Conservation (phyloP, 768 basidiomycete genomes). For the Polyporus arcularius region DNA sequence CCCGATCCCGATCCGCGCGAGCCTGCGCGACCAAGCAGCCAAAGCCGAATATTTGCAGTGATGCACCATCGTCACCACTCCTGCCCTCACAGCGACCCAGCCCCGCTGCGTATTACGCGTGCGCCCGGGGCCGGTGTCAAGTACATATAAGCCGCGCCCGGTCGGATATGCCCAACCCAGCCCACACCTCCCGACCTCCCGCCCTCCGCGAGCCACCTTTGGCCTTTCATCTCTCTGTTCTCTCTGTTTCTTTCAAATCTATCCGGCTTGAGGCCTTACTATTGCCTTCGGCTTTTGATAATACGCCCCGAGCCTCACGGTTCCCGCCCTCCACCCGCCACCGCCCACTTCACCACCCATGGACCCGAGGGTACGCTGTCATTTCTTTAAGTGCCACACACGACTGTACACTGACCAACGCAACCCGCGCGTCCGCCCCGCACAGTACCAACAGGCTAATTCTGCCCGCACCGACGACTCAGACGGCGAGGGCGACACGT, state of each 20-base stretch:
- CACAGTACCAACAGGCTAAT: conserved; percentile 14
- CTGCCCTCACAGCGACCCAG: no score
- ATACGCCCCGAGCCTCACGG: neutral
- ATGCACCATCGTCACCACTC: no score
- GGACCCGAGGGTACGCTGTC: conserved; percentile 6
- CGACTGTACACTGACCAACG: neutral
- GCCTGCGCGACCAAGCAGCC: no score
- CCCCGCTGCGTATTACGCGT: no score
- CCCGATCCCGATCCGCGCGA: no score
- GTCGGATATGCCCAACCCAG: neutral
- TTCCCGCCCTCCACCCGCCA: neutral
- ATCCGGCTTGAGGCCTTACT: conserved; percentile 4
- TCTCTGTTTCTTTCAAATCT: neutral
- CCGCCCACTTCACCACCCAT: neutral
- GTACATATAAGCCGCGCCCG: neutral
- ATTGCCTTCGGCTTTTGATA: conserved; percentile 1
- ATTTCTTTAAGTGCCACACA: no score
- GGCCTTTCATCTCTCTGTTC: neutral
- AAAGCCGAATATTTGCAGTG: no score
- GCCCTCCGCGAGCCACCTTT: no score
- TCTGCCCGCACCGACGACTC: conserved; percentile 23
- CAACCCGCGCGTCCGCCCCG: neutral
- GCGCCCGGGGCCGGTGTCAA: no score
- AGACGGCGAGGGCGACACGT: conserved; percentile 28
- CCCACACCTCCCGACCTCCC: neutral